Percentiles rank a stretch among this genome's conserved stretches.
Evolutionary conservation across 108 stramenopile genomes (phyloP).

Genomic region (Heterococcus sp.): DNA sequence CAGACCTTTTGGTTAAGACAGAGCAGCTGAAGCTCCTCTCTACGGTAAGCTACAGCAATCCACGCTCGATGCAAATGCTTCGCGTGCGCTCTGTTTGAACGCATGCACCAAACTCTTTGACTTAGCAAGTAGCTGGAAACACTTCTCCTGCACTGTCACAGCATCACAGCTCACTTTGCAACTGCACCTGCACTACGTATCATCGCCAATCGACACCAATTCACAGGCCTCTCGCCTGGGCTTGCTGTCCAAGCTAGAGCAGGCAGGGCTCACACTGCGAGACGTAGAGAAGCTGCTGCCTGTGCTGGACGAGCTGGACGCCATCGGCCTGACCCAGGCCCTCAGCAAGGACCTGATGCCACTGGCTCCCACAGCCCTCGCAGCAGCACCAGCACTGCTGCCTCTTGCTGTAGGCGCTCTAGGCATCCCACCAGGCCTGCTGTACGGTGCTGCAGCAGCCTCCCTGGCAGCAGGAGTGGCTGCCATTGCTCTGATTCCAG

Average conservation of each 20-base stretch:
- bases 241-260: slow-evolving; percentile 44
- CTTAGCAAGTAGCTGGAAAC: too few species aligned
- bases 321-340: slow-evolving; percentile 37
- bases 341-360: slow-evolving; percentile 26
- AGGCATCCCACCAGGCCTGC: slow-evolving; percentile 14
- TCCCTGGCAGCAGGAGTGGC: slow-evolving; percentile 24
- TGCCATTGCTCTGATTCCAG: slow-evolving; percentile 28
- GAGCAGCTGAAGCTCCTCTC: slow-evolving; percentile 43
- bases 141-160: too few species aligned
- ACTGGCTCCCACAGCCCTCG: slow-evolving; percentile 26
- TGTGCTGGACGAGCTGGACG: slow-evolving; percentile 43
- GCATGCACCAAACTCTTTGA: too few species aligned
- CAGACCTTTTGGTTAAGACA: slow-evolving; percentile 23
- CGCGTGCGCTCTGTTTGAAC: too few species aligned
- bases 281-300: slow-evolving; percentile 44
- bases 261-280: slow-evolving; percentile 46
- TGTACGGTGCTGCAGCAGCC: slow-evolving; percentile 7
- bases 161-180: too few species aligned
- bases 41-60: too few species aligned
- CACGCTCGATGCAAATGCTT: too few species aligned
- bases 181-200: too few species aligned
- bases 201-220: too few species aligned
- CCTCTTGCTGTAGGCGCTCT: slow-evolving; percentile 34
- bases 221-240: slow-evolving; percentile 43
- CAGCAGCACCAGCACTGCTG: slow-evolving; percentile 37